phyloP scores from a whole-genome alignment of 306 rosid species.

The Adenanthera pavonina region DNA sequence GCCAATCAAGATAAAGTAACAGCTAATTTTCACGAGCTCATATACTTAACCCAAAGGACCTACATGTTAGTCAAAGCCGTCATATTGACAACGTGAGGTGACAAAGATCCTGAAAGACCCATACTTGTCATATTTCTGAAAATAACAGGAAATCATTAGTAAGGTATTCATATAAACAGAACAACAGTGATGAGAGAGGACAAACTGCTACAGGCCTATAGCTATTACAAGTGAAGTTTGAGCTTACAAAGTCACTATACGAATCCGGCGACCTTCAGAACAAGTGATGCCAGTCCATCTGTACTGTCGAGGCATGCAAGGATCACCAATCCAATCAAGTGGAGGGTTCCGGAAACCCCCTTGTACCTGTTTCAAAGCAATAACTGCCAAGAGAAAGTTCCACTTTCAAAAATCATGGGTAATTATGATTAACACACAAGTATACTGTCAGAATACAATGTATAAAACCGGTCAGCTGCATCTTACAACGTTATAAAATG shows the following conservation, averaged over 20 bases:
- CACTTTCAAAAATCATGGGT: constrained; percentile 36
- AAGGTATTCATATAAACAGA: constrained; percentile 37
- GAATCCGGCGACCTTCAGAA: constrained; percentile 66
- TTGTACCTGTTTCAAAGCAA: constrained; percentile 62
- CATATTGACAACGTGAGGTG: constrained; percentile 77
- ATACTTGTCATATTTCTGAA: constrained; percentile 82
- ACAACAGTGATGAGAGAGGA: constrained; percentile 29
- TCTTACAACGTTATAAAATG: constrained; percentile 5
- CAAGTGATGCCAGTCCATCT: constrained; percentile 93
- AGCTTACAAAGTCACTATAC: constrained; percentile 81
- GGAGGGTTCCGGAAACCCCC: constrained; percentile 69
- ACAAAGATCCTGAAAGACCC: constrained; percentile 81
- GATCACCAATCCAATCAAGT: constrained; percentile 89
- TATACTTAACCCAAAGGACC: constrained; percentile 36
- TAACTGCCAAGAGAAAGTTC: constrained; percentile 56
- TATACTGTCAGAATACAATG: constrained; percentile 11
- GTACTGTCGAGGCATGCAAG: constrained; percentile 76
- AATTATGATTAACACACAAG: not conserved
- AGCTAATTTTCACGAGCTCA: constrained; percentile 28
- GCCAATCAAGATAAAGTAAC: constrained; percentile 26
- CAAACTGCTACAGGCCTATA: not conserved
- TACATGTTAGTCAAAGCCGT: constrained; percentile 80
- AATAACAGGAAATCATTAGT: constrained; percentile 42
- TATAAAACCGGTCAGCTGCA: constrained; percentile 6
- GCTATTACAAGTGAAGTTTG: constrained; percentile 31